Evolutionary conservation across 306 rosid species (phyloP), one percentile per base, ranked within the genome.

Genomic region (Cucumis cinereus): DNA sequence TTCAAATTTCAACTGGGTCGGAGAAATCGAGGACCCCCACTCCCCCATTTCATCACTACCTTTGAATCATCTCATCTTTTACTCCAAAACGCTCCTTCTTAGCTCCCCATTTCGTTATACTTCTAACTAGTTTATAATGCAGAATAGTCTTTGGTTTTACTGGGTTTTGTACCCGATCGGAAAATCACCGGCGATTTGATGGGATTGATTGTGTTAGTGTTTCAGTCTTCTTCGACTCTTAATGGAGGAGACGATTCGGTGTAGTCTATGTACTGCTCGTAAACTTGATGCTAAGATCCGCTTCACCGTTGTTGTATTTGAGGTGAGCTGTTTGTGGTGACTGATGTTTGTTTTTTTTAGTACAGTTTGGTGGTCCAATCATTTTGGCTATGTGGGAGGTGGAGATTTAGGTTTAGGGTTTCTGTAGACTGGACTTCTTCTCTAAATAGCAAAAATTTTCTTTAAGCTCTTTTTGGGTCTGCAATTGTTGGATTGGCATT

Each of bases 201-300:
- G 98, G 97, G 87, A 85, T 85, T 82, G 80, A 73, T 61, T 66
- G 76, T 71, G 66, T 43, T 13, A 10, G 62, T 79, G 70, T 76
- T 77, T 50, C 84, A 80, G 81, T 75, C 76, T 77, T 83, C 76
- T 75, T 83, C 56, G 36, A 47, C 49, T 79, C 83, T 83, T 79
- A 78, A 90, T 90, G 93, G 97, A 86, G 91, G 84, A 77, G 43
- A 77, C 86, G 80, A 67, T 89, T 82, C 84, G 89, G 83, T 75
- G 85, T 58, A 66, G 84, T 81, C 70, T 87, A 61, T 88, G 88
- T 78, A 1, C 73, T 69, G 73, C 80, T 4, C 85, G 83, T 85
- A 79, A 88, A 82, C 86, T 91, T 77, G 81, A 75, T 74, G 59
- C 80, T 74, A 84, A 82, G 83, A 83, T 83, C 62, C 84, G 84